These are phyloP conservation scores for Plasmodium vivax DNA, from an alignment of 169 alveolate genomes.

Conservation along the genomic window DNA sequence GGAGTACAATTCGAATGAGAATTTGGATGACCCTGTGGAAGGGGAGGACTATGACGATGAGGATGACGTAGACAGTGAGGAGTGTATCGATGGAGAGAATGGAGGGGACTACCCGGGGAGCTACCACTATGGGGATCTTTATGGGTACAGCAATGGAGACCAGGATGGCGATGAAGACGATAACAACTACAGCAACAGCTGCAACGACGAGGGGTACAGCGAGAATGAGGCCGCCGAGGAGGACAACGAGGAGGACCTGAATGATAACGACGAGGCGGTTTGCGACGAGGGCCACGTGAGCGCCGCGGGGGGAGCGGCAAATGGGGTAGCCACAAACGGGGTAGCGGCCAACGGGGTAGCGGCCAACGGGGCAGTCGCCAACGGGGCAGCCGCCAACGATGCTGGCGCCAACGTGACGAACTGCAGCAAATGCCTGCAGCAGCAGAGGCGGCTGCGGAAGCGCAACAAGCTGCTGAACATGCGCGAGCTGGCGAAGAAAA, in stretches of 20 bases:
- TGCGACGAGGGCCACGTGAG: neutral
- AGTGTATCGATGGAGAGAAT: neutral
- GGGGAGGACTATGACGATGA: neutral
- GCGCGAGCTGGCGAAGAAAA: conserved; percentile 36
- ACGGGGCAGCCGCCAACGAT: neutral
- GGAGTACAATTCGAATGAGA: neutral
- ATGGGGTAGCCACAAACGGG: too few relatives aligned
- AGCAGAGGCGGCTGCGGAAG: neutral
- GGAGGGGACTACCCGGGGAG: neutral
- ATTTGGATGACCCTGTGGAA: neutral
- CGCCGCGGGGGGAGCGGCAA: neutral
- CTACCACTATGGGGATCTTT: neutral
- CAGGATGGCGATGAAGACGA: conserved; percentile 2
- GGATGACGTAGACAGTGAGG: neutral
- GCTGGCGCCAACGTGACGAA: too few relatives aligned
- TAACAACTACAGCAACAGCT: conserved; percentile 1
- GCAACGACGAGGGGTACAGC: neutral
- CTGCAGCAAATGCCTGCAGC: conserved; percentile 47
- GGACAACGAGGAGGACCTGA: neutral
- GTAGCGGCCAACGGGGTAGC: too few relatives aligned
- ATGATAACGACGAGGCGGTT: neutral
- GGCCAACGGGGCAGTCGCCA: neutral
- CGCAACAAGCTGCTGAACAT: conserved; percentile 8
- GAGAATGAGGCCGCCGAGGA: conserved; percentile 1
- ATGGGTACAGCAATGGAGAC: neutral